Conservation (phyloP, 2,329 filamentous ascomycete species). For the Colletotrichum neosansevieriae region DNA sequence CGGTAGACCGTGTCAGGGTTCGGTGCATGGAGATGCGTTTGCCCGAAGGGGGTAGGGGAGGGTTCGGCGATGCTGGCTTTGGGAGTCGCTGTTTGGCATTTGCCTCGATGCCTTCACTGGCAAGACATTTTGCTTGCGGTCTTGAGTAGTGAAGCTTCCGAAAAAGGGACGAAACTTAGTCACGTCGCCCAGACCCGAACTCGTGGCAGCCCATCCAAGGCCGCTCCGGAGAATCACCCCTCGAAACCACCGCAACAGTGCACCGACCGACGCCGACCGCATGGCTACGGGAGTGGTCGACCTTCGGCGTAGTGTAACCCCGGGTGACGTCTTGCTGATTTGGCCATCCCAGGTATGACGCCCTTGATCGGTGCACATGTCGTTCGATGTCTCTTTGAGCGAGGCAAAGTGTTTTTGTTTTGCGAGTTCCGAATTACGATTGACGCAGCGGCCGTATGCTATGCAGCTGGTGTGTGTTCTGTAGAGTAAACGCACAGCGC, state of each 20-base stretch:
- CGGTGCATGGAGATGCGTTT: constrained; percentile 2
- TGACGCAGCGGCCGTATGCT: constrained; percentile 30
- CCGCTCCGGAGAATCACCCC: constrained; percentile 6
- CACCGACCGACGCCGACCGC: background rate
- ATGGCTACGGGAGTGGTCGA: background rate
- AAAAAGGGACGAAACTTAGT: constrained; percentile 24
- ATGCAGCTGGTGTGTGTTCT: background rate
- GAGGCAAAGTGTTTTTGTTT: constrained; percentile 30
- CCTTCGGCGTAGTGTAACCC: constrained; percentile 18
- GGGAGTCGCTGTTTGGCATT: constrained; percentile 4
- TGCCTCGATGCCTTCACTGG: background rate
- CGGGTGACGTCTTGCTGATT: constrained; percentile 14
- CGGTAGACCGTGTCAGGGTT: constrained; percentile 4
- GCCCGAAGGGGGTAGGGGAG: background rate
- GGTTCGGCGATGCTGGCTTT: constrained; percentile 7
- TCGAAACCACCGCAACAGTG: background rate
- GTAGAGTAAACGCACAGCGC: background rate
- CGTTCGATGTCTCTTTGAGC: constrained; percentile 17
- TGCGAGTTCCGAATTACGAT: constrained; percentile 1
- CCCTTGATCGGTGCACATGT: constrained; percentile 16
- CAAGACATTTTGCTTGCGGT: constrained; percentile 16
- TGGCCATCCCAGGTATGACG: constrained; percentile 15
- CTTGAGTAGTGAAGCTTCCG: background rate
- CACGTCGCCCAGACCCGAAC: constrained; percentile 21
- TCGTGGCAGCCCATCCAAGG: constrained; percentile 32